Evolutionary conservation across 2,329 filamentous ascomycete genomes (phyloP), one percentile per base, ranked within the genome.

Genomic region (Madurella mycetomatis): DNA sequence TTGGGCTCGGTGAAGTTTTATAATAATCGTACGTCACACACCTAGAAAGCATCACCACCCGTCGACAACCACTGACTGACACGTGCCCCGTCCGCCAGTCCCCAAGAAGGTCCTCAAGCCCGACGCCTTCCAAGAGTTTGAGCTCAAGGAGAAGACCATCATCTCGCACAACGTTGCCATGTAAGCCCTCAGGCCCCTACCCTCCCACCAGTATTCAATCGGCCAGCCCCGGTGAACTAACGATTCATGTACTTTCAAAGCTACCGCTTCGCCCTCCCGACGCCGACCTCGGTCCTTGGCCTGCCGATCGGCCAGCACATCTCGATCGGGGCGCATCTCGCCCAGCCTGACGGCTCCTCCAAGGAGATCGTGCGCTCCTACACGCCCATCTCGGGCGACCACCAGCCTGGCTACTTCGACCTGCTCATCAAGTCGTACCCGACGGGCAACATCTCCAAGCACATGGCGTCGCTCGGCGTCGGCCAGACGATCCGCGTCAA

Each of bases 231-330:
- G 41, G 44, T 51, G 49, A 45, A 48, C 42, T 51, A 40, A 39
- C 42, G 40, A 52, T 46, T 41, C 34, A 9, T 48, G 30, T 58
- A 62, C 50, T 40, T 41, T n/a, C 42, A 51, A 57, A 90, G 87
- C 77, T 99, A 97, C 80, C 91, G 94, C 68, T 96, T 97, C 77
- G 81, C 82, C 61, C 88, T 99, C 41, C 92, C 92, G 54, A 80
- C 80, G 49, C 76, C 85, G 41, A 86, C 78, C 65, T 83, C 88
- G 63, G 90, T 96, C 71, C 89, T 97, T 67, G 94, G 94, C 68
- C 88, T 97, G 42, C 92, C 94, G 63, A 97, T 97, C 76, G 94
- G 94, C 69, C 94, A 99, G 78, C 94, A 99, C 79, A 96, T 99
- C 75, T 96, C 92, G 59, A 90, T 99, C 69, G 90, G 88, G 63